Conservation (phyloP, 441 rosid genomes). For the Raphanus hybrid region DNA sequence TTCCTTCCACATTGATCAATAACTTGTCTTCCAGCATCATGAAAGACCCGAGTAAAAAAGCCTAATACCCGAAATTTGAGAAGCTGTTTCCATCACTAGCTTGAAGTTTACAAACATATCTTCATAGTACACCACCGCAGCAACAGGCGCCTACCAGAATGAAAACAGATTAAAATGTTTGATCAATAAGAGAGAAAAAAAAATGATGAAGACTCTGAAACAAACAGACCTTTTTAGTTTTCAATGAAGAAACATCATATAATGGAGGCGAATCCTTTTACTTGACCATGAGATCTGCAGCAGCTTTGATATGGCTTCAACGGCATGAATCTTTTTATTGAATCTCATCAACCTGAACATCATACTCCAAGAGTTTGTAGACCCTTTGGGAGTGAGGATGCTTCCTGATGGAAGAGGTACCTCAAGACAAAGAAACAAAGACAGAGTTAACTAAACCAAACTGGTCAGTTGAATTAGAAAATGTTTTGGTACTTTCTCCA, state of each 20-base stretch:
- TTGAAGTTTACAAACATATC: constrained; percentile 91
- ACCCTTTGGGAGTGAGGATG: constrained; percentile 73
- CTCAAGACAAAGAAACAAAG: constrained; percentile 44
- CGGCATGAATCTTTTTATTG: constrained; percentile 50
- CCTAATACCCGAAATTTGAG: constrained; percentile 72
- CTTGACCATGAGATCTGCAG: constrained; percentile 70
- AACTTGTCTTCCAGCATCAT: constrained; percentile 67
- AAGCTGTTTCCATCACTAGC: constrained; percentile 79
- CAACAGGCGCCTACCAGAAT: constrained; percentile 72
- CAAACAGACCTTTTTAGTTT: constrained; percentile 61
- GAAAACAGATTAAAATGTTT: not conserved
- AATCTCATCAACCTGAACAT: not conserved
- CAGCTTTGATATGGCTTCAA: constrained; percentile 71
- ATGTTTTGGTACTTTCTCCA: constrained; percentile 35
- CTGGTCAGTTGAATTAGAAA: constrained; percentile 9
- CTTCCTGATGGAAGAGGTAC: constrained; percentile 94
- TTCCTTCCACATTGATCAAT: constrained; percentile 67
- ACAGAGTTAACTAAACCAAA: constrained; percentile 16
- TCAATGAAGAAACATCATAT: constrained; percentile 55
- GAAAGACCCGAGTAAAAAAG: constrained; percentile 81
- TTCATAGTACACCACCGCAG: constrained; percentile 86
- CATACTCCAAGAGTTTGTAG: constrained; percentile 72
- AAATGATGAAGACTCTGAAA: not conserved
- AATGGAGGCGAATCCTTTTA: constrained; percentile 84
- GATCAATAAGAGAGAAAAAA: not conserved